Evolutionary conservation across 2,329 filamentous ascomycete genomes (phyloP).

Genomic region (Ophiostoma sp.): DNA sequence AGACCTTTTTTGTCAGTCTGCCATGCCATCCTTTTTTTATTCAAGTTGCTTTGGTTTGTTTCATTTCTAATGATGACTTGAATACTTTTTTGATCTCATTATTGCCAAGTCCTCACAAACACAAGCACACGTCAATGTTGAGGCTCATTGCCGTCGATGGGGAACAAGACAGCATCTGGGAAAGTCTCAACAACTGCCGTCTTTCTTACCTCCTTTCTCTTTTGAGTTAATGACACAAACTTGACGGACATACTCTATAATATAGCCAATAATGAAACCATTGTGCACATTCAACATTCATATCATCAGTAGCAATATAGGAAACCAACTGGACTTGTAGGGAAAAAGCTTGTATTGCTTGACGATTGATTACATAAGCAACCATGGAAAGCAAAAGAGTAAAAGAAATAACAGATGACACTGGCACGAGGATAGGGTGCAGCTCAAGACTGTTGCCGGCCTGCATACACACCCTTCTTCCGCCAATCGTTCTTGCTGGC

Average conservation of each 20-base stretch:
- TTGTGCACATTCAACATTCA: no score
- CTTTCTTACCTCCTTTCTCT: neutral
- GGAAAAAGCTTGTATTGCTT: no score
- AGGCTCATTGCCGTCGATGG: neutral
- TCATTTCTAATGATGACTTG: neutral
- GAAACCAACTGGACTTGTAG: no score
- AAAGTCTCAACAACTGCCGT: no score
- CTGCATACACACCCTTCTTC: neutral
- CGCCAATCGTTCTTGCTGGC: neutral
- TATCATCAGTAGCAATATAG: no score
- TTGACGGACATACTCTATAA: no score
- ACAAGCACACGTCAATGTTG: neutral
- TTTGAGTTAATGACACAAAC: neutral
- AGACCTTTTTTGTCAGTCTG: slow-evolving; percentile 1
- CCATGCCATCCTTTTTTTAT: neutral
- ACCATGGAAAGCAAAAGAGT: neutral
- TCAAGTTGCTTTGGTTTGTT: neutral
- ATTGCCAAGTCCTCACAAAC: no score
- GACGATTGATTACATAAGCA: neutral
- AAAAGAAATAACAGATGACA: neutral
- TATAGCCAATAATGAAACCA: no score
- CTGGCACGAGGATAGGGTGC: neutral
- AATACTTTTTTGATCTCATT: no score
- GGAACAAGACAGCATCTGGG: neutral
- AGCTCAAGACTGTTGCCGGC: neutral